Evolutionary conservation across 1,284 basidiomycete genomes (phyloP).

Genomic region (Wallemia mellicola): DNA sequence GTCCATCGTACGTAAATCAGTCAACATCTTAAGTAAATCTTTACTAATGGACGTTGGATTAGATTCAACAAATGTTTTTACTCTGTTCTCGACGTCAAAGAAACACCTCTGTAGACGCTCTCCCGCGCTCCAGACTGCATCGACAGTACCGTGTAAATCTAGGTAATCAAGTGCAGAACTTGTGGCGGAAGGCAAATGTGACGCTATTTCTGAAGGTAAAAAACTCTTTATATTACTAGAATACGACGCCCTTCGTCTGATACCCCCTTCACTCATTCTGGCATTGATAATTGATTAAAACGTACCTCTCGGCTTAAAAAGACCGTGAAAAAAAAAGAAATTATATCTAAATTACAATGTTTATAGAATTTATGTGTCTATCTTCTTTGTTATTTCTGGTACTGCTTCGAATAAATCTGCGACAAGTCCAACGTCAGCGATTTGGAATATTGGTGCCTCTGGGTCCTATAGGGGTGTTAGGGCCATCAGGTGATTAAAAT

Average conservation of each 20-base stretch:
- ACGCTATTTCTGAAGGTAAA: not conserved
- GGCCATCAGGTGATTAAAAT: conserved; percentile 6
- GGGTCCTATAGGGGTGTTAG: conserved; percentile 31
- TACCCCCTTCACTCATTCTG: not conserved
- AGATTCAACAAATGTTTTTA: not conserved
- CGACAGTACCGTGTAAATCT: not conserved
- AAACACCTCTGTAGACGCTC: not conserved
- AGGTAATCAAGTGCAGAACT: not conserved
- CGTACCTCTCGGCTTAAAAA: not conserved
- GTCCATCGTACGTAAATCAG: not conserved
- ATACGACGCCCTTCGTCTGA: not conserved
- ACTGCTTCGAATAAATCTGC: conserved; percentile 69
- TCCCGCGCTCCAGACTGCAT: not conserved
- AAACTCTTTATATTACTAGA: not conserved
- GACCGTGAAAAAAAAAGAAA: not conserved
- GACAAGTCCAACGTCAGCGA: conserved; percentile 83
- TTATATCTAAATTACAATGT: not conserved
- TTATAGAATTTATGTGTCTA: conserved; percentile 24
- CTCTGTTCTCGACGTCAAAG: not conserved
- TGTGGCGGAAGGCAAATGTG: not conserved
- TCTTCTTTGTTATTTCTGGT: conserved; percentile 55
- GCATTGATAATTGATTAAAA: not conserved
- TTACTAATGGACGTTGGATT: not conserved
- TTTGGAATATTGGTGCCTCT: conserved; percentile 96
- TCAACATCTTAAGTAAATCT: not conserved